Conservation (phyloP, 208 protist genomes). For the Wallacemonas rigidus region DNA sequence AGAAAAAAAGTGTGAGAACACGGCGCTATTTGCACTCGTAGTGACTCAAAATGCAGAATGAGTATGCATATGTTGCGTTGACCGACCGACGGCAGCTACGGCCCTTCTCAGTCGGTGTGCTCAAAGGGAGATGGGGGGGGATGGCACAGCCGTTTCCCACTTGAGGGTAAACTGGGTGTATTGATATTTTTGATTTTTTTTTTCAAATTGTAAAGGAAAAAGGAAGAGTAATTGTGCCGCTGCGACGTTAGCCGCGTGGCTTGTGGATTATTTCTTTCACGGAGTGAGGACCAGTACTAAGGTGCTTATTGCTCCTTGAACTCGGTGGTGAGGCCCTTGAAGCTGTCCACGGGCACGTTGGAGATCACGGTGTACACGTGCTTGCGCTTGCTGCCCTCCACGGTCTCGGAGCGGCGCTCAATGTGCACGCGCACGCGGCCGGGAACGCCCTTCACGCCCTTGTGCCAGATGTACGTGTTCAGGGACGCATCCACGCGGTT, state of each 20-base stretch:
- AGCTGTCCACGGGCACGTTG: slow-evolving; percentile 79
- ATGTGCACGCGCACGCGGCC: slow-evolving; percentile 95
- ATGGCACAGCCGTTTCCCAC: neutral
- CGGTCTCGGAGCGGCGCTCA: slow-evolving; percentile 82
- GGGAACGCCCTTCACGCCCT: slow-evolving; percentile 95
- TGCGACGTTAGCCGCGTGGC: neutral
- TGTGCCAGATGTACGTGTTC: slow-evolving; percentile 97
- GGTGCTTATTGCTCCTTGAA: slow-evolving; percentile 62
- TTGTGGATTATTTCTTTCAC: slow-evolving; percentile 10
- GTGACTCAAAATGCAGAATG: too few species aligned
- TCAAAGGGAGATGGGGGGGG: neutral
- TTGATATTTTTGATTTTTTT: slow-evolving; percentile 13
- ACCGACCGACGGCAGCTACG: too few species aligned
- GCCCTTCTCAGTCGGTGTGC: too few species aligned
- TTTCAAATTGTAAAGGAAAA: slow-evolving; percentile 17
- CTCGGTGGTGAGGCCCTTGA: slow-evolving; percentile 88
- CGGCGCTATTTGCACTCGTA: too few species aligned
- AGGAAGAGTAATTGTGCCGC: slow-evolving; percentile 17
- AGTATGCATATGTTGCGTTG: too few species aligned
- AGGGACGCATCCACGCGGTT: slow-evolving; percentile 96
- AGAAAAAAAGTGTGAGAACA: too few species aligned
- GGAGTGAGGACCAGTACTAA: neutral
- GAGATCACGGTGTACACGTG: slow-evolving; percentile 92
- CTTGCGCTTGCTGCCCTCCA: slow-evolving; percentile 85
- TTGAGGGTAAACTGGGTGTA: neutral